A percentile compares a stretch with the other conserved stretches of the same genome.
phyloP scores from a whole-genome alignment of 805 yeast species.

The Candida maltosa region DNA sequence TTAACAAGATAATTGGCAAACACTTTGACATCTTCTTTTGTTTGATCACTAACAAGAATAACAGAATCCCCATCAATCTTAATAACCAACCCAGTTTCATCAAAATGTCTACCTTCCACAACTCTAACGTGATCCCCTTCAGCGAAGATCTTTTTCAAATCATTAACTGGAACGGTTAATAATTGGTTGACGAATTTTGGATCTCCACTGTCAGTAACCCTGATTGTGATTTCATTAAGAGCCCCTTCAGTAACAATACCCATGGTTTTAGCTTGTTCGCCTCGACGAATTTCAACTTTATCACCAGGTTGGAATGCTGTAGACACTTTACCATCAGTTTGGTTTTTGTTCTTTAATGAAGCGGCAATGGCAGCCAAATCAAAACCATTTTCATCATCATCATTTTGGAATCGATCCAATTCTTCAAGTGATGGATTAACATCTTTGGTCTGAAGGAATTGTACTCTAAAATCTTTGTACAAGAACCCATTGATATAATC shows the following conservation, averaged over 20 bases:
- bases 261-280: conserved; percentile 88
- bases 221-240: conserved; percentile 49
- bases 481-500: conserved; percentile 88
- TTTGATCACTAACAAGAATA: conserved; percentile 84
- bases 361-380: conserved; percentile 86
- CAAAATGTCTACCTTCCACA: conserved; percentile 84
- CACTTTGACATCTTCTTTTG: conserved; percentile 84
- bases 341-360: conserved; percentile 58
- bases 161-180: conserved; percentile 77
- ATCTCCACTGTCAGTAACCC: conserved; percentile 55
- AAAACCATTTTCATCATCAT: conserved; percentile 78
- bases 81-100: conserved; percentile 93
- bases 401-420: conserved; percentile 72
- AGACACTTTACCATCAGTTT: conserved; percentile 21
- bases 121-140: conserved; percentile 96
- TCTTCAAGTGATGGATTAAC: conserved; percentile 89
- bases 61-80: conserved; percentile 80
- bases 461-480: conserved; percentile 80
- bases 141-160: conserved; percentile 78
- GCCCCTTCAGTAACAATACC: conserved; percentile 75
- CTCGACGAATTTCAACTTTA: conserved; percentile 83
- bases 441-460: conserved; percentile 72
- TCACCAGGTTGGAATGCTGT: conserved; percentile 85
- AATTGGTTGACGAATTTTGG: conserved; percentile 50
- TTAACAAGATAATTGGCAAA: conserved; percentile 88